These are phyloP conservation scores for Acanthamoeba lugdunensis DNA, from an alignment of 208 protist species.

Conservation along the genomic window DNA sequence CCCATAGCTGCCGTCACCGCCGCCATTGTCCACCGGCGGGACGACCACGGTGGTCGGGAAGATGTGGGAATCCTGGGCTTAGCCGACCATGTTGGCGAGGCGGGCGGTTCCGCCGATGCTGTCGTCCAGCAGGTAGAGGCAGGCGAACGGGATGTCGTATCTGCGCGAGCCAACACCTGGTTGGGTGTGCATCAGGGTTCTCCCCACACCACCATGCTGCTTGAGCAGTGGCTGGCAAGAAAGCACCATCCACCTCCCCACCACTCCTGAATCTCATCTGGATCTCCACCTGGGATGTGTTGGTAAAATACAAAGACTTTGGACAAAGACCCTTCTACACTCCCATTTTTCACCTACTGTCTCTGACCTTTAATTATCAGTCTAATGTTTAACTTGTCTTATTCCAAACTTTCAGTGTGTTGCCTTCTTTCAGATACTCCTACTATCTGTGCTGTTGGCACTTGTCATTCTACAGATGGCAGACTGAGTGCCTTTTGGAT, in stretches of 20 bases:
- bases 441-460: too few relatives aligned
- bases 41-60: not conserved
- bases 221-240: not conserved
- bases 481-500: too few relatives aligned
- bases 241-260: conserved; percentile 1
- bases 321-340: not conserved
- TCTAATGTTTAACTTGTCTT: not conserved
- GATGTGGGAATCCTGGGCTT: not conserved
- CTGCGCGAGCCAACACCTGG: not conserved
- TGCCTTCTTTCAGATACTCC: too few relatives aligned
- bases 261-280: not conserved
- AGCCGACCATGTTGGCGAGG: conserved; percentile 15
- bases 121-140: conserved; percentile 52
- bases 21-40: too few relatives aligned
- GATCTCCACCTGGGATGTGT: not conserved
- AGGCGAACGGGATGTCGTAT: conserved; percentile 62
- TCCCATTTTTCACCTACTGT: not conserved
- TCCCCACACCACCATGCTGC: not conserved
- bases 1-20: not conserved
- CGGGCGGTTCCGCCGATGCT: not conserved
- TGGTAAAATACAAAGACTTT: not conserved
- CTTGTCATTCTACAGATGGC: too few relatives aligned
- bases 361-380: not conserved
- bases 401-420: too few relatives aligned
- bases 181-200: not conserved